Base-by-base conservation (phyloP, 2,329 filamentous ascomycete species). In the Trichoderma atrobrunneum region DNA sequence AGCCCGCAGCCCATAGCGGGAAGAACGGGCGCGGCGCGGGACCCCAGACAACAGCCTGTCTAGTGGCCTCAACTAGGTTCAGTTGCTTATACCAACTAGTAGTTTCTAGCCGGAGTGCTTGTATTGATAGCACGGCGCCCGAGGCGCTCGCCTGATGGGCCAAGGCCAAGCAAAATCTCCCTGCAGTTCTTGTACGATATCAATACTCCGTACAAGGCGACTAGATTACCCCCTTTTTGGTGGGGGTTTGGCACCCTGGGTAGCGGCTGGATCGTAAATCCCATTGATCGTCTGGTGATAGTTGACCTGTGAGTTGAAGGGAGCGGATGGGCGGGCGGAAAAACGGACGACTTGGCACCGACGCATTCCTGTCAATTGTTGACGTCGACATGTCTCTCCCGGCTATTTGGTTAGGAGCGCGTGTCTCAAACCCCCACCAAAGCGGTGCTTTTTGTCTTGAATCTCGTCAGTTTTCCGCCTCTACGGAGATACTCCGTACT, bases 1-100 rank as follows among this genome's bases (percentile, higher is more conserved):
- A 70, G 67, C 66, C 71, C 59, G 71, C 78, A 71, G 66, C 72
- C 74, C 74, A 79, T 77, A 79, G 78, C 77, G 59, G 32, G 59
- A 36, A 61, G 59, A 63, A 63, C 60, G 79, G 78, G 79, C 78
- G 79, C 75, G 74, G 76, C 73, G 74, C 78, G 78, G 76, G 77
- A 79, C 80, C 79, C 79, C 77, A 72, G 71, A 70, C 51, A 43
- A 43, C 48, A 62, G 54, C 28, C 7, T 18, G 32, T 16, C 34
- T 54, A 70, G 57, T 51, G 66, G 57, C 57, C 28, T 69, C 57
- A 21, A 60, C 57, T 21, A 32, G 24, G 43, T 48, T 48, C 43
- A 48, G n/a, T 48, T 48, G 18, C 43, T 11, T 48, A 10, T 48
- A 48, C 43, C 18, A 48, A 32, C 28, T 60, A 51, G 43, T 60